Conservation (phyloP, 2,329 filamentous ascomycete genomes). For the Penicillium sp. region DNA sequence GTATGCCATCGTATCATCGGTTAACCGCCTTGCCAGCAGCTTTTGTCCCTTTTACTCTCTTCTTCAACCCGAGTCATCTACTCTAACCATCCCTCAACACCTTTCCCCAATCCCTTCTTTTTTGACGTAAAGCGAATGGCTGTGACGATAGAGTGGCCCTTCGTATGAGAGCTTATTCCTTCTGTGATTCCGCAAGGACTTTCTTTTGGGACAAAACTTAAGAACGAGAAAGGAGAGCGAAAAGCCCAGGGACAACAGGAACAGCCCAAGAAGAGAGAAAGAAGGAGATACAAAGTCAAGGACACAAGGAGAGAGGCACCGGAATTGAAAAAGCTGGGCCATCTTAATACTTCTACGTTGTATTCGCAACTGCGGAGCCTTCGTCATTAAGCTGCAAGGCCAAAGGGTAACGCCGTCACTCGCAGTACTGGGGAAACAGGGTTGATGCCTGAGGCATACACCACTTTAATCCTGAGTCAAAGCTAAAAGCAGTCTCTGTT, state of each 20-base stretch:
- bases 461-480: conserved; percentile 1
- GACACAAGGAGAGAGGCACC: conserved; percentile 7
- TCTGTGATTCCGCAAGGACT: conserved; percentile 28
- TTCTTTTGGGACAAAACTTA: conserved; percentile 17
- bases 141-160: conserved; percentile 36
- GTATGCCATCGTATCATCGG: conserved; percentile 8
- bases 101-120: conserved; percentile 17
- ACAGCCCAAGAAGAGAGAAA: conserved; percentile 8
- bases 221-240: conserved; percentile 13
- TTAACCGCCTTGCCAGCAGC: conserved; percentile 22
- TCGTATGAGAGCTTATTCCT: conserved; percentile 36
- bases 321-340: conserved; percentile 10
- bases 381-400: conserved; percentile 17
- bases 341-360: conserved; percentile 14
- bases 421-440: conserved; percentile 13
- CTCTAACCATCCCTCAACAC: conserved; percentile 18
- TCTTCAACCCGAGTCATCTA: conserved; percentile 18
- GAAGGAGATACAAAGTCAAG: conserved; percentile 19
- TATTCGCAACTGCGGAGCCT: conserved; percentile 18
- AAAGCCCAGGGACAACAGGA: conserved; percentile 15
- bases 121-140: conserved; percentile 43
- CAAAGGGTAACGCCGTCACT: conserved; percentile 20
- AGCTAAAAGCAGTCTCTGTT: conserved; percentile 3
- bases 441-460: conserved; percentile 22
- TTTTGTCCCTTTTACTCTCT: conserved; percentile 28